Percentiles rank a stretch among this genome's conserved stretches.
phyloP scores from a whole-genome alignment of 2,329 filamentous ascomycete species.

The Fusarium sp. region DNA sequence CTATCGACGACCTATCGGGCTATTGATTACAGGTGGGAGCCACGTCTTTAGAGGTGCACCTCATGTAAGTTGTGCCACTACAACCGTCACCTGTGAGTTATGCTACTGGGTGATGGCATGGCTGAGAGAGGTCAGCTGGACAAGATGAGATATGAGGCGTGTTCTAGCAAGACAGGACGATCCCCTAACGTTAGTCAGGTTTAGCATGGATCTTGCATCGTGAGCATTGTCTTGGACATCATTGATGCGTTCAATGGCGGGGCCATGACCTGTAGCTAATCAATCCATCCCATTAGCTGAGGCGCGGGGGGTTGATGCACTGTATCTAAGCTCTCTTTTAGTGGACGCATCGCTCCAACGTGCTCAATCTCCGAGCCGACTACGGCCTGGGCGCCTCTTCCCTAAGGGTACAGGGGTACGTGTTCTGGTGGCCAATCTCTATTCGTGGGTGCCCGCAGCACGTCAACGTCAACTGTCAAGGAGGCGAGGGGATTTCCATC shows the following conservation, averaged over 20 bases:
- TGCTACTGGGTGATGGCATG: conserved; percentile 30
- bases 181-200: conserved; percentile 21
- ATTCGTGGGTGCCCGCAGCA: conserved; percentile 38
- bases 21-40: conserved; percentile 22
- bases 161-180: conserved; percentile 26
- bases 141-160: conserved; percentile 24
- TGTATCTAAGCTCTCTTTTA: conserved; percentile 23
- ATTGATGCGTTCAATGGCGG: conserved; percentile 22
- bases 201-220: conserved; percentile 28
- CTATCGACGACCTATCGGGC: conserved; percentile 16
- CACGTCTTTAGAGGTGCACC: conserved; percentile 27
- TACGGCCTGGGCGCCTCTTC: conserved; percentile 19
- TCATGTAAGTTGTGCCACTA: conserved; percentile 44
- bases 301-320: conserved; percentile 19
- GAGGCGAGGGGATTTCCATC: conserved; percentile 42
- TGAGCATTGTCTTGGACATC: conserved; percentile 23
- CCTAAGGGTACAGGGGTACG: conserved; percentile 13
- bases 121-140: conserved; percentile 40
- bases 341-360: conserved; percentile 23
- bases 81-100: conserved; percentile 21
- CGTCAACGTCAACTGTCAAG: conserved; percentile 34
- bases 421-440: conserved; percentile 33
- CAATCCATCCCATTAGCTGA: neutral
- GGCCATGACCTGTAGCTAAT: neutral
- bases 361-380: conserved; percentile 32